phyloP scores from a whole-genome alignment of 2,329 filamentous ascomycete genomes.

The Aspergillus tanneri region DNA sequence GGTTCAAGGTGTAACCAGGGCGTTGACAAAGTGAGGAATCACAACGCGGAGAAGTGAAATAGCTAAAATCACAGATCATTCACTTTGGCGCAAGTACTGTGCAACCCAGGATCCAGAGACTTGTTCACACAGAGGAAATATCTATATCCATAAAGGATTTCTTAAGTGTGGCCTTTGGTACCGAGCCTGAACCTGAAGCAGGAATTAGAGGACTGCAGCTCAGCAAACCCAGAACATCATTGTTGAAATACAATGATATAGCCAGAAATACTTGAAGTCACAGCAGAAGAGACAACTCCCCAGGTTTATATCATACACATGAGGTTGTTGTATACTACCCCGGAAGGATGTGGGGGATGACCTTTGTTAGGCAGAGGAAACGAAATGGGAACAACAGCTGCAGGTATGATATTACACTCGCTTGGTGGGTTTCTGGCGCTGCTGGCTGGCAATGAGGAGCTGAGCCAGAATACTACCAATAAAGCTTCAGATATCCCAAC shows the following conservation, averaged over 20 bases:
- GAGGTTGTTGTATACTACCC: conserved; percentile 2
- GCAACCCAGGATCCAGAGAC: not conserved
- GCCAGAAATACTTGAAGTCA: not conserved
- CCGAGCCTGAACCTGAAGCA: conserved; percentile 9
- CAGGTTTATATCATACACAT: conserved; percentile 7
- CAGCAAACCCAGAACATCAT: conserved; percentile 9
- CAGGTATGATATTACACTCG: conserved; percentile 2
- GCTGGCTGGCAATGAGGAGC: not conserved
- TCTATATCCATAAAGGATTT: conserved; percentile 9
- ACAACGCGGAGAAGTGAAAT: conserved; percentile 2
- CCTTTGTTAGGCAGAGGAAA: conserved; percentile 4
- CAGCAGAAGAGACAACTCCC: not conserved
- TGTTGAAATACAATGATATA: conserved; percentile 1
- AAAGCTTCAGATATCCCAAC: not conserved
- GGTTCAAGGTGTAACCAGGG: conserved; percentile 4
- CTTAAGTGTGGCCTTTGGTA: conserved; percentile 5
- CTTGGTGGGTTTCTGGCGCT: not conserved
- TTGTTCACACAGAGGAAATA: not conserved
- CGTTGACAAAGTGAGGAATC: not conserved
- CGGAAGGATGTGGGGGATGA: not conserved
- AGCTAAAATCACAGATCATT: not conserved
- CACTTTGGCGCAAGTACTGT: conserved; percentile 3
- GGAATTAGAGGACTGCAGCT: conserved; percentile 5
- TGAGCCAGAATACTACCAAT: not conserved
- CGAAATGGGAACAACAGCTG: conserved; percentile 6